Evolutionary conservation across 345 rosid genomes (phyloP).

Genomic region (Ricinus communis): DNA sequence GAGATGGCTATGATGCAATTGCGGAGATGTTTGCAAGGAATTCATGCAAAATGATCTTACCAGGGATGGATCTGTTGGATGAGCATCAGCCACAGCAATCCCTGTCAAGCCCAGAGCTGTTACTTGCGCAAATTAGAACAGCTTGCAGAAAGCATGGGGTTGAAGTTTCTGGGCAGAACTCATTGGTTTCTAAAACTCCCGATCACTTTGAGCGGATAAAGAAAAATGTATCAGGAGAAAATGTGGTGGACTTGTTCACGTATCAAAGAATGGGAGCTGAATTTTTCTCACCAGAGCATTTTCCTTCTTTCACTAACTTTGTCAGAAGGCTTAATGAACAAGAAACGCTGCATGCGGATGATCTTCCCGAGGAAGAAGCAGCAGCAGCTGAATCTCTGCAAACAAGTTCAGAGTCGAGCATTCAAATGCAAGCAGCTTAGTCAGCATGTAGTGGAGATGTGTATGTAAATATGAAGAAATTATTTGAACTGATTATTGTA

Average conservation of each 20-base stretch:
- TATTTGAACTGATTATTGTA: not conserved
- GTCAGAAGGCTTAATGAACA: conserved; percentile 58
- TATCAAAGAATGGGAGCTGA: conserved; percentile 97
- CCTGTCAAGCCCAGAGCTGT: conserved; percentile 61
- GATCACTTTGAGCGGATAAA: conserved; percentile 64
- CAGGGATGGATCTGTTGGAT: conserved; percentile 82
- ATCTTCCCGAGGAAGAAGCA: conserved; percentile 42
- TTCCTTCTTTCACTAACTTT: conserved; percentile 69
- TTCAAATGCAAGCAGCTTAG: conserved; percentile 49
- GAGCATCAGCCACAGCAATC: conserved; percentile 46
- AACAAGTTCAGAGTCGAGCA: conserved; percentile 29
- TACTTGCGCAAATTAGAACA: conserved; percentile 54
- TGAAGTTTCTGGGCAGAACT: conserved; percentile 72
- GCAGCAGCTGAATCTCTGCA: conserved; percentile 29
- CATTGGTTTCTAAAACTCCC: conserved; percentile 34
- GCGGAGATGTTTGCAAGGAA: conserved; percentile 64
- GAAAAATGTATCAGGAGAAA: conserved; percentile 47
- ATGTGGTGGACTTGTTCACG: conserved; percentile 49
- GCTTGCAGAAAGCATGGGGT: conserved; percentile 69
- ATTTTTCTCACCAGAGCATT: conserved; percentile 94
- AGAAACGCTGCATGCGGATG: conserved; percentile 50
- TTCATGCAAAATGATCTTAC: conserved; percentile 79
- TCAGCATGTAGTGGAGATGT: conserved; percentile 11
- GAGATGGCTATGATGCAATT: conserved; percentile 63
- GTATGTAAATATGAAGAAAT: conserved; percentile 13